Conservation (phyloP, 2,329 filamentous ascomycete species). For the Bipolaris sorokiniana region DNA sequence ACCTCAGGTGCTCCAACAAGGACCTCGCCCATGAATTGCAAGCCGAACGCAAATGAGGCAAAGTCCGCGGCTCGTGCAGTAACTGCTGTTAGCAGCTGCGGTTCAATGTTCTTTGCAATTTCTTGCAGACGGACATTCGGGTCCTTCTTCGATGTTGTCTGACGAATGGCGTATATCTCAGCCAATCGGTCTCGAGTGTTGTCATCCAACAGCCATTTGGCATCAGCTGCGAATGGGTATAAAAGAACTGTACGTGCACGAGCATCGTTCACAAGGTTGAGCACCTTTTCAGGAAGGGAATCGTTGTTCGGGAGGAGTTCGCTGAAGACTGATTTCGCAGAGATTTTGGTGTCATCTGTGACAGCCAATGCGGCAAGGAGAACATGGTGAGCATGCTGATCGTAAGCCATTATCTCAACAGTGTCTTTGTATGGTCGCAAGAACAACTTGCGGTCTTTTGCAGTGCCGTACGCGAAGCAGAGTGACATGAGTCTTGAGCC, state of each 20-base stretch:
- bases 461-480: constrained; percentile 79
- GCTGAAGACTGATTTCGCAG: constrained; percentile 81
- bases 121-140: constrained; percentile 76
- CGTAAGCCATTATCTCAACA: constrained; percentile 81
- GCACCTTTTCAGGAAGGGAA: constrained; percentile 66
- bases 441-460: constrained; percentile 91
- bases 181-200: constrained; percentile 73
- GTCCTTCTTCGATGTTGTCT: constrained; percentile 91
- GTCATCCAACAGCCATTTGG: constrained; percentile 66
- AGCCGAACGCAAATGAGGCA: constrained; percentile 78
- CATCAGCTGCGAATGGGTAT: constrained; percentile 74
- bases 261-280: constrained; percentile 68
- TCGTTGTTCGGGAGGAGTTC: constrained; percentile 70
- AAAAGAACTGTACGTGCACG: constrained; percentile 72
- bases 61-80: constrained; percentile 71
- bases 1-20: constrained; percentile 78
- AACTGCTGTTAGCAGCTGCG: constrained; percentile 76
- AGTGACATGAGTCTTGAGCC: constrained; percentile 83
- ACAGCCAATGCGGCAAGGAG: constrained; percentile 88
- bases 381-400: constrained; percentile 77
- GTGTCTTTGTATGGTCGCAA: constrained; percentile 90
- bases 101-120: constrained; percentile 74
- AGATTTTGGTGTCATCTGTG: constrained; percentile 91
- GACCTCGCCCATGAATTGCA: constrained; percentile 83
- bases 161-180: constrained; percentile 79